phyloP scores from a whole-genome alignment of 495 filamentous ascomycete species.

The Thermochaetoides thermophila region DNA sequence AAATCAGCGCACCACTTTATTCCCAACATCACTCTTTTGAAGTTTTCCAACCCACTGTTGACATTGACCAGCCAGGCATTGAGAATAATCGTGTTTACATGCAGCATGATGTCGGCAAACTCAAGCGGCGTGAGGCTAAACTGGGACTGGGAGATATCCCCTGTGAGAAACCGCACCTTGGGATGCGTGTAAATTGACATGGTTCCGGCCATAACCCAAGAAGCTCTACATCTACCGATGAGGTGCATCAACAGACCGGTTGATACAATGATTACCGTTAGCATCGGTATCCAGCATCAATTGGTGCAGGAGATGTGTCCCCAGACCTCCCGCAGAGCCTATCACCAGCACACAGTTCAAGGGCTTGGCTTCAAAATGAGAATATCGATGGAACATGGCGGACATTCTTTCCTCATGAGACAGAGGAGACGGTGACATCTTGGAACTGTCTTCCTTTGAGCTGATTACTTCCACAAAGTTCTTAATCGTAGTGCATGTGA shows the following conservation, averaged over 20 bases:
- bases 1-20: constrained; percentile 3
- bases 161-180: too few relatives aligned
- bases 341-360: not conserved
- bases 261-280: too few relatives aligned
- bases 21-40: constrained; percentile 1
- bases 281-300: too few relatives aligned
- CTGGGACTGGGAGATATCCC: too few relatives aligned
- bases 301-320: not conserved
- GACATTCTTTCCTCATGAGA: constrained; percentile 2
- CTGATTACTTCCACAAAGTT: not conserved
- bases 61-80: constrained; percentile 6
- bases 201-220: too few relatives aligned
- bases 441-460: not conserved
- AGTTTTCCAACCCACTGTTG: constrained; percentile 1
- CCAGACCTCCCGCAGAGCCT: not conserved
- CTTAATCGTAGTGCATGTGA: not conserved
- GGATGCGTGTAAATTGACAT: too few relatives aligned
- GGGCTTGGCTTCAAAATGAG: not conserved
- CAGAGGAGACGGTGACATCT: too few relatives aligned
- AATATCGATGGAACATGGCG: constrained; percentile 1
- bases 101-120: not conserved
- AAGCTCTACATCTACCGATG: too few relatives aligned
- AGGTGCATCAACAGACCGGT: too few relatives aligned
- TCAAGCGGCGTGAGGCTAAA: not conserved
- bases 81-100: constrained; percentile 1